Base-by-base conservation (phyloP, 192 early-diverging fungal genomes). In the Fimicolochytrium jonesii region DNA sequence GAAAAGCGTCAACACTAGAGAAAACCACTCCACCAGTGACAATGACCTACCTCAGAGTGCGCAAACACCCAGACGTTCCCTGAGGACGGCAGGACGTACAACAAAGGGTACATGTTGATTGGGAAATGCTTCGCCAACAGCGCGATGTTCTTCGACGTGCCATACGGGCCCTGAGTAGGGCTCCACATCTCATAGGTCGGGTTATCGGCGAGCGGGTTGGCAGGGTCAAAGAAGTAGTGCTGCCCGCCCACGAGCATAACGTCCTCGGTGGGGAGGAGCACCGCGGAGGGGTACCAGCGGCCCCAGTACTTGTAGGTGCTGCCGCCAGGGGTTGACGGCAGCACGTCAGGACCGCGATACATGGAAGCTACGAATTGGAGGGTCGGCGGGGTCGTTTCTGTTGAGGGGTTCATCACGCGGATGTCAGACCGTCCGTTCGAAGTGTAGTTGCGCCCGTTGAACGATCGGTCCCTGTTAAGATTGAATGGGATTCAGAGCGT, bases 241-340 rank as follows among this genome's bases (percentile, higher is more conserved):
- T 55, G 53, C 11, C 61, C 61, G 0, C 55, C 50, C 9, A 63
- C 17, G 29, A 63, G 64, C 29, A 63, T 63, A 17, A 47, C 37
- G 23, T 63, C 32, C 22, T 47, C 63, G 36, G 30, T 59, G n/a
- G 33, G 0, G 15, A 65, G 39, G 17, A 61, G 66, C 11, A 45
- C 31, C 1, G 37, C 63, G 17, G 63, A 52, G 0, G 63, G 63
- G 36, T 65, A 65, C 63, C 63, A 65, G 15, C 61, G 9, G 11
- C 56, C 22, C 29, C 15, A 17, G 33, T 55, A 55, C 11, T 34
- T 28, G 13, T 55, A 33, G 28, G 22, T n/a, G n/a, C n/a, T n/a
- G n/a, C n/a, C n/a, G n/a, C n/a, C n/a, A n/a, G n/a, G n/a, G n/a
- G n/a, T n/a, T n/a, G n/a, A n/a, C n/a, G n/a, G n/a, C n/a, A n/a